Base-by-base conservation (phyloP, 2,329 filamentous ascomycete species). In the Niveomyces coronatus region DNA sequence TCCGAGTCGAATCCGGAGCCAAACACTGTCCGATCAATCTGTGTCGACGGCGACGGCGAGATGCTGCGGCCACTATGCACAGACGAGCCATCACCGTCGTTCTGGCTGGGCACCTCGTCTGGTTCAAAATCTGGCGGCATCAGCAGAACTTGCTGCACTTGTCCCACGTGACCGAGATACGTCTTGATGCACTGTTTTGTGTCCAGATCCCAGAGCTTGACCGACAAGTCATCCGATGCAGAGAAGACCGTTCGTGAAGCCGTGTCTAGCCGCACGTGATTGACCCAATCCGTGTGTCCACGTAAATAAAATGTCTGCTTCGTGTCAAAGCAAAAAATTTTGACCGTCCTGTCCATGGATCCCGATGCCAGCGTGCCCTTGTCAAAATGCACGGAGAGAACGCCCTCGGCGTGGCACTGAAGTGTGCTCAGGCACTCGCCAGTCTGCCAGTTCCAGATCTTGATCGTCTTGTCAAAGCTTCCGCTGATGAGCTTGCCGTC, bases 401-500 rank as follows among this genome's bases (percentile, higher is more conserved):
- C 83, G 10, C 88, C 88, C 24, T 79, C 80, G 14, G 70, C 76
- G 54, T 96, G 91, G 16, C 82, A 82, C 10, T 74, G 71, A 39
- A 94, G 79, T 0, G 82, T 94, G 34, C 81, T 83, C 40, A 95
- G 71, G 49, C 85, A 87, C 50, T 86, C 76, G 32, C 91, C 91
- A 0, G 86, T 95, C 44, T 83, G 76, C 87, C 88, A 95, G 54
- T 98, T 94, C 91, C 91, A 98, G 23, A 98, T 78, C 55, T 85
- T 88, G 51, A 98, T 74, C 4, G 82, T 94, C 34, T 77, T 74
- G 57, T 96, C 91, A 40, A 95, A 70, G 53, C 85, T 87, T 36
- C 88, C 91, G 40, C 83, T 93, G 54, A 95, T 88, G 43, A 98
- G 71, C 53, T 93, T 93, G 39, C 76, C 80, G 47, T 94, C 85